A percentile compares a stretch with the other conserved stretches of the same genome.
Evolutionary conservation across 2,329 filamentous ascomycete genomes (phyloP).

Genomic region (Penicillium paneum): DNA sequence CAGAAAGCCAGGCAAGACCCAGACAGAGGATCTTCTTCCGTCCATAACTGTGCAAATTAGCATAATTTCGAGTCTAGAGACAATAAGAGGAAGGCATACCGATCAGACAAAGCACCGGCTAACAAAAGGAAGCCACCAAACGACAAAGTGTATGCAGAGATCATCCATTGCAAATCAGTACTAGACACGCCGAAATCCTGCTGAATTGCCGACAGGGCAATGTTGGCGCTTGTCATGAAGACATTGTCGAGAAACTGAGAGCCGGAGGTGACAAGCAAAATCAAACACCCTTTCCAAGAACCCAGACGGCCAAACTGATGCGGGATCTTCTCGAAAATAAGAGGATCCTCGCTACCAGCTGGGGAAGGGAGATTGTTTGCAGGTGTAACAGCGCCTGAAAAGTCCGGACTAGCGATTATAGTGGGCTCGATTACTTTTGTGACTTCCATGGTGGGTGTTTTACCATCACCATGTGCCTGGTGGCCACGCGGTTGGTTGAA

Average conservation of each 20-base stretch:
- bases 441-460: neutral
- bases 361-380: slow-evolving; percentile 17
- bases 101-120: slow-evolving; percentile 36
- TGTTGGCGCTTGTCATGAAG: slow-evolving; percentile 45
- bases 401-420: slow-evolving; percentile 14
- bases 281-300: slow-evolving; percentile 40
- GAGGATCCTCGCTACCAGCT: slow-evolving; percentile 17
- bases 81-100: slow-evolving; percentile 12
- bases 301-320: slow-evolving; percentile 34
- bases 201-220: slow-evolving; percentile 43
- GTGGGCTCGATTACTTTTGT: slow-evolving; percentile 18
- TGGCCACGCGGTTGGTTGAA: slow-evolving; percentile 12
- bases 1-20: slow-evolving; percentile 36
- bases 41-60: slow-evolving; percentile 31
- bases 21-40: slow-evolving; percentile 39
- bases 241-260: slow-evolving; percentile 47
- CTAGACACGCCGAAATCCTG: slow-evolving; percentile 35
- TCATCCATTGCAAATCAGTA: slow-evolving; percentile 43
- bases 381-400: slow-evolving; percentile 12
- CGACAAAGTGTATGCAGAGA: slow-evolving; percentile 42
- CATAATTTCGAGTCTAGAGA: neutral
- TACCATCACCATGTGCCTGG: slow-evolving; percentile 3
- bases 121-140: slow-evolving; percentile 40
- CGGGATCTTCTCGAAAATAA: slow-evolving; percentile 21
- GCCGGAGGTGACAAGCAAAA: slow-evolving; percentile 42